phyloP scores from a whole-genome alignment of 345 rosid genomes.

The Moricandia arvensis region DNA sequence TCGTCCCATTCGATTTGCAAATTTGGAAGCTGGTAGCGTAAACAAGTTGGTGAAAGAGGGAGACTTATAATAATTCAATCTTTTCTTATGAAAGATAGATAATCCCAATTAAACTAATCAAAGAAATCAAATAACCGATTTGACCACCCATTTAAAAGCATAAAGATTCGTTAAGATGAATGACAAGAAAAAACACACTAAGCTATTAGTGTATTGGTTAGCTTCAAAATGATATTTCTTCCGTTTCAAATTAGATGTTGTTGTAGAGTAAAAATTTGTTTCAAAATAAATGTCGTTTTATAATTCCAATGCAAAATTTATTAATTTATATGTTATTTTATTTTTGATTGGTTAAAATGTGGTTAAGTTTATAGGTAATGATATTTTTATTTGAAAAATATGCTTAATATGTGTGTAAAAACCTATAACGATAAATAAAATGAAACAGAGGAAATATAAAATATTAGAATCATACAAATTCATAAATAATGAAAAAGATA shows the following conservation, averaged over 20 bases:
- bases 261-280: too few species aligned
- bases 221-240: not conserved
- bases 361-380: too few species aligned
- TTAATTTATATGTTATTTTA: too few species aligned
- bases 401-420: too few species aligned
- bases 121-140: constrained; percentile 4
- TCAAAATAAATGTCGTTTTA: too few species aligned
- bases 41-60: constrained; percentile 18
- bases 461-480: not conserved
- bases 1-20: constrained; percentile 22
- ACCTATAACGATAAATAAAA: too few species aligned
- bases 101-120: not conserved
- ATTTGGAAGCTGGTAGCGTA: constrained; percentile 11
- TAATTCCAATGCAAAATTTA: too few species aligned
- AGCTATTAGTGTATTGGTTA: constrained; percentile 18
- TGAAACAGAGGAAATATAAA: too few species aligned
- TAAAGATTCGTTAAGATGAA: constrained; percentile 8
- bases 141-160: not conserved
- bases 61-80: not conserved
- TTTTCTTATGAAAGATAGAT: not conserved
- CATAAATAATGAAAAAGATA: not conserved
- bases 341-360: too few species aligned
- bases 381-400: too few species aligned
- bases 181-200: constrained; percentile 7
- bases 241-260: too few species aligned